Evolutionary conservation across 1,284 basidiomycete species (phyloP), one percentile per base, ranked within the genome.

Genomic region (Fereydounia khargensis): DNA sequence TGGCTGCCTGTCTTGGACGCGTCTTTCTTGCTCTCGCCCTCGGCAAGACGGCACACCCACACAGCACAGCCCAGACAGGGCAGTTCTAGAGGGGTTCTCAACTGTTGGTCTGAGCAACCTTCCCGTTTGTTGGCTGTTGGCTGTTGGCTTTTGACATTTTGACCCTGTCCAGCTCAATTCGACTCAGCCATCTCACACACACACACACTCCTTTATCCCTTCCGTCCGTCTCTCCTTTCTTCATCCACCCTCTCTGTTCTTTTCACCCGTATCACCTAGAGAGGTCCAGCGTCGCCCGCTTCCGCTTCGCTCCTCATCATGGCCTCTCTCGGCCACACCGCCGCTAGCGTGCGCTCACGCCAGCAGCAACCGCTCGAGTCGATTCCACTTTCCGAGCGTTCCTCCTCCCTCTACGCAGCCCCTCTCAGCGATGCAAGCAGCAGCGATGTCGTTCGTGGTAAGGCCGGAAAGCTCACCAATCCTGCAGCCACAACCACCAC

Each of bases 311-410:
- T 27, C 25, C 8, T 14, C 38, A 42, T 16, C 9, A 65, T 65
- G 62, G 50, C 58, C 3, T 60, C 59, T 21, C 35, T 63, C n/a
- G 63, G 55, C 23, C 55, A 58, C 14, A 56, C 59, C 17, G 39
- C 51, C 8, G 41, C 16, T 30, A 51, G 28, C 40, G 41, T 65
- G 44, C 59, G 63, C 36, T 65, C 63, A 14, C 47, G 63, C 21
- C 48, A 47, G 24, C 45, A 44, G 24, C 45, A 52, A 3, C 45
- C 47, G 32, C 20, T 27, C 14, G 25, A 33, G n/a, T 33, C 25
- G 6, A 24, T 30, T 3, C 31, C 22, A 5, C 25, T 21, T n/a
- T 31, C 35, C 35, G 41, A 48, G 5, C 38, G 38, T 21, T 45
- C 54, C 21, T 47, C 57, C 11, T 60, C 52, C 3, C 57, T 60